Conservation (phyloP, 148 eudicot genomes). For the Silene conica region DNA sequence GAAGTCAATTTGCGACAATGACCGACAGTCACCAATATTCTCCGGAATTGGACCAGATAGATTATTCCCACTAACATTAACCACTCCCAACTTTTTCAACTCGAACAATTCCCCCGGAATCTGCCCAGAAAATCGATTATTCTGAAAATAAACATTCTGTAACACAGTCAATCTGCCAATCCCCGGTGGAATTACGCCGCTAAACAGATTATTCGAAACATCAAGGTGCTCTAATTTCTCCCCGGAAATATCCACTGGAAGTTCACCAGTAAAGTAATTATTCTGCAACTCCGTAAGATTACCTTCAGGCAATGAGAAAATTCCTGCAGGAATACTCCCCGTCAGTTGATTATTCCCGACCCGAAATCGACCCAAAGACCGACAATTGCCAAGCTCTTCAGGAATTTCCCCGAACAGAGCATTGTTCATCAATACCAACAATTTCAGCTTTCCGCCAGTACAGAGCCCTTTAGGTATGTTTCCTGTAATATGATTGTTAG, state of each 20-base stretch:
- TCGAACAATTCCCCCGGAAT: constrained; percentile 42
- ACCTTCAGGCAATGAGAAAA: constrained; percentile 31
- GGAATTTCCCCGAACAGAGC: constrained; percentile 37
- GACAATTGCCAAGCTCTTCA: constrained; percentile 39
- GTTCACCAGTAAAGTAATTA: constrained; percentile 43
- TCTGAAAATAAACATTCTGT: constrained; percentile 26
- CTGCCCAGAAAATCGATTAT: constrained; percentile 38
- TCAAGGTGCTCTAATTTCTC: constrained; percentile 23
- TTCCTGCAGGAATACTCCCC: constrained; percentile 39
- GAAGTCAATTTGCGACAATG: constrained; percentile 38
- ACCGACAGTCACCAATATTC: constrained; percentile 26
- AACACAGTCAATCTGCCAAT: constrained; percentile 23
- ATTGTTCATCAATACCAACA: constrained; percentile 35
- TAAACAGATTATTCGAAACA: constrained; percentile 33
- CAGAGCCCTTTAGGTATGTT: constrained; percentile 34
- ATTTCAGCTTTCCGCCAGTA: constrained; percentile 28
- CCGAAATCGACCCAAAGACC: constrained; percentile 32
- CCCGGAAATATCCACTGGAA: constrained; percentile 35
- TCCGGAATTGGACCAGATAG: constrained; percentile 43
- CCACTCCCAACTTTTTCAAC: constrained; percentile 11
- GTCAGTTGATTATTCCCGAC: constrained; percentile 30
- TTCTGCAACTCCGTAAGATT: constrained; percentile 32
- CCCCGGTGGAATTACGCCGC: constrained; percentile 42
- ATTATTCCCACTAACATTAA: constrained; percentile 36
- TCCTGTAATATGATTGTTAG: constrained; percentile 43